Percentiles rank a stretch among this genome's conserved stretches.
Conservation (phyloP, 164 flowering plant genomes). For the Sextonia rubra region DNA sequence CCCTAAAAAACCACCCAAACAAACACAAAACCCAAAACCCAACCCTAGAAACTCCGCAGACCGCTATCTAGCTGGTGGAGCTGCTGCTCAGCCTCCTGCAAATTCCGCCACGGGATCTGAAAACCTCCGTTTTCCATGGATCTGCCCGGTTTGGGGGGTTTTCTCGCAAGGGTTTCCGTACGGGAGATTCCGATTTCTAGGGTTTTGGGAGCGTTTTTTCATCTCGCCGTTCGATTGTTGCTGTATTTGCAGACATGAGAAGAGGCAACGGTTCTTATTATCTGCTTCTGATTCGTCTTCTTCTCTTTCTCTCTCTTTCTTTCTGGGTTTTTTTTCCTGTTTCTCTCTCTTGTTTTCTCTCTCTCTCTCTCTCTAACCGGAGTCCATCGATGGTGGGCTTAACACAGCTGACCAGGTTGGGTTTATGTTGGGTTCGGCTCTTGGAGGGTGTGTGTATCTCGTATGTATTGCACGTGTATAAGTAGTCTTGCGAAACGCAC, state of each 20-base stretch:
- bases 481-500: too few relatives aligned
- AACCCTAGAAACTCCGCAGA: not conserved
- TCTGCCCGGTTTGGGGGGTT: not conserved
- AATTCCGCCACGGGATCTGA: conserved; percentile 1
- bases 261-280: not conserved
- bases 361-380: too few relatives aligned
- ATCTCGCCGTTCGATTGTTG: not conserved
- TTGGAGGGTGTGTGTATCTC: too few relatives aligned
- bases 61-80: not conserved
- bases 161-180: conserved; percentile 1
- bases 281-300: not conserved
- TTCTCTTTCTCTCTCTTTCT: not conserved
- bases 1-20: not conserved
- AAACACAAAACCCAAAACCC: not conserved
- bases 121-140: not conserved
- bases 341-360: not conserved
- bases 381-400: too few relatives aligned
- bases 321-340: not conserved
- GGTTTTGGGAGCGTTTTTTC: conserved; percentile 1
- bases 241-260: not conserved
- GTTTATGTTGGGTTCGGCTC: too few relatives aligned
- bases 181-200: conserved; percentile 6
- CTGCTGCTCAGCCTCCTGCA: conserved; percentile 8
- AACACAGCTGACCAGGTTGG: too few relatives aligned
- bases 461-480: too few relatives aligned